Conservation (phyloP, 2,329 filamentous ascomycete species). For the Pyrenochaeta sp. region DNA sequence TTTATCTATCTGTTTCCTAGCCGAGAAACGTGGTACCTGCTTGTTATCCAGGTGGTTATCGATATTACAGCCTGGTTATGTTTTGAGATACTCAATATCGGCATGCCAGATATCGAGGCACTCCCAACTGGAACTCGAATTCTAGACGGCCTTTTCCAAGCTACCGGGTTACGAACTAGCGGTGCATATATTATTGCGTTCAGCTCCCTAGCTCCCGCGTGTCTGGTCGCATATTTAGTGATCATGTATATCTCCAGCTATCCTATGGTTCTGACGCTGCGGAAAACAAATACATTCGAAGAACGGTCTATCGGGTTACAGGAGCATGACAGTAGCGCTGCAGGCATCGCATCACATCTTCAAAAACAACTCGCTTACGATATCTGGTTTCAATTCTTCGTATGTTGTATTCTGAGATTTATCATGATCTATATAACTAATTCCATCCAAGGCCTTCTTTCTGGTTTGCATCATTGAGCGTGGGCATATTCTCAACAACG, state of each 20-base stretch:
- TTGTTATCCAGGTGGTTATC: conserved; percentile 66
- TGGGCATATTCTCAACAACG: conserved; percentile 56
- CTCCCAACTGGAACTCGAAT: conserved; percentile 63
- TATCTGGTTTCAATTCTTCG: conserved; percentile 70
- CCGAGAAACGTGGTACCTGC: conserved; percentile 70
- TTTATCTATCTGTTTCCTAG: conserved; percentile 71
- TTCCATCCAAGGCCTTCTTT: conserved; percentile 54
- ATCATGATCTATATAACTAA: not conserved
- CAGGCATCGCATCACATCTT: conserved; percentile 56
- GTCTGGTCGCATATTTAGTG: conserved; percentile 67
- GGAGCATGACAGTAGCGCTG: conserved; percentile 25
- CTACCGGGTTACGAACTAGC: conserved; percentile 66
- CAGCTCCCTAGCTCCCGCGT: conserved; percentile 61
- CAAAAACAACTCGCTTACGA: conserved; percentile 72
- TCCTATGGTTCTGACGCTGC: conserved; percentile 68
- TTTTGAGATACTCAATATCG: conserved; percentile 71
- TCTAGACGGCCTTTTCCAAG: conserved; percentile 71
- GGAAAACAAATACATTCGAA: conserved; percentile 76
- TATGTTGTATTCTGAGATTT: not conserved
- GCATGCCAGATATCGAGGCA: conserved; percentile 62
- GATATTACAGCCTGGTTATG: conserved; percentile 70
- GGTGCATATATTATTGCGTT: conserved; percentile 73
- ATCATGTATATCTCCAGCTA: conserved; percentile 74
- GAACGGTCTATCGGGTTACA: conserved; percentile 71
- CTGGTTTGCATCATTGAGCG: conserved; percentile 68